Base-by-base conservation (phyloP, 805 yeast genomes). In the Sugiyamaella boreocaroliniensis region DNA sequence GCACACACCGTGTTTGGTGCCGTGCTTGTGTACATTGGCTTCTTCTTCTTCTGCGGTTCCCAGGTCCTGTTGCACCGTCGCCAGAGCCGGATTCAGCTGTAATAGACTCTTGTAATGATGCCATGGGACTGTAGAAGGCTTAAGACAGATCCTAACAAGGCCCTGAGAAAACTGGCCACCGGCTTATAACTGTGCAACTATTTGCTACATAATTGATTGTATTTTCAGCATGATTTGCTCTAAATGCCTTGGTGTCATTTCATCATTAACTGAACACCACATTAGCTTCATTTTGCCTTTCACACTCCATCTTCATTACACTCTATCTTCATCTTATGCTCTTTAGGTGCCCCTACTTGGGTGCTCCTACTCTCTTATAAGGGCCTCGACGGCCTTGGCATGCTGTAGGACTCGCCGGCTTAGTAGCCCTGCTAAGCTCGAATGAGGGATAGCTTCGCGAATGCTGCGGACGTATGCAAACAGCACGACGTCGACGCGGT, bases 1-100 rank as follows among this genome's bases (percentile, higher is more conserved):
- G 96, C 98, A 29, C 80, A 80, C 59, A 93, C 98, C 2, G 84
- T 92, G 22, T 85, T 85, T 71, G 84, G 89, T 48, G 97, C 98
- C 22, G 97, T 90, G 8, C 66, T 85, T 53, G 89, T 92, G 10
- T 92, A 92, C 68, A 70, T 82, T 52, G 76, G 74, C 32, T 89
- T 89, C 76, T 85, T 93, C 63, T 72, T 84, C 32, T 92, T 90
- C 71, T 92, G 98, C 69, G 98, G 97, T 3, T 82, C 81, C 60
- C 98, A 92, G 70, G 80, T 89, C 18, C 71, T 77, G 61, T 83
- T 60, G 74, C 82, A 66, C 64, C 79, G 75, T 60, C 82, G 83
- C 66, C 83, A 83, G 64, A 76, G 78, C 50, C 74, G 89, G 58
- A 85, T 89, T 58, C 83, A 78, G 50, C 64, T 83, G 45, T 71